A percentile compares a stretch with the other conserved stretches of the same genome.
Conservation (phyloP, 768 basidiomycete species). For the Phaeotremella skinneri region DNA sequence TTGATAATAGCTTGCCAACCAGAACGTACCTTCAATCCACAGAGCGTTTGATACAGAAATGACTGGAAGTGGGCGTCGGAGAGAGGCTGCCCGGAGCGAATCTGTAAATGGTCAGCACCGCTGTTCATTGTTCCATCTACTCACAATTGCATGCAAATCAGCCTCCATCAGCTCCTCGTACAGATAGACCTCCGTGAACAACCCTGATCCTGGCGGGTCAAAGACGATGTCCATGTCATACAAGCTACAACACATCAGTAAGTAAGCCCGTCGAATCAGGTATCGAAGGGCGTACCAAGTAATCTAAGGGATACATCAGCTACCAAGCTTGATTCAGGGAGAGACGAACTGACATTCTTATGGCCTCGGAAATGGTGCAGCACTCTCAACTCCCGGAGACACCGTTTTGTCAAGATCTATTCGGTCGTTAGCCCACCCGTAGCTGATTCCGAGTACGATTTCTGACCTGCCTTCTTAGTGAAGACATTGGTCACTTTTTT, state of each 20-base stretch:
- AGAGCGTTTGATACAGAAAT: slow-evolving; percentile 97
- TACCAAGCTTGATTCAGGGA: not conserved
- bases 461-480: slow-evolving; percentile 47
- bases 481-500: slow-evolving; percentile 52
- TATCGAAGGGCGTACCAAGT: not conserved
- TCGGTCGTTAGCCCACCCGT: not conserved
- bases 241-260: slow-evolving; percentile 78
- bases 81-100: slow-evolving; percentile 55
- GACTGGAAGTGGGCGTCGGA: slow-evolving; percentile 61
- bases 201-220: slow-evolving; percentile 68
- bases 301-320: not conserved
- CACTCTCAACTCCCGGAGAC: slow-evolving; percentile 84
- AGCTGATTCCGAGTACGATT: slow-evolving; percentile 10
- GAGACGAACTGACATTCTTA: slow-evolving; percentile 73
- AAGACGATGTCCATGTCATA: slow-evolving; percentile 99
- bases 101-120: slow-evolving; percentile 40
- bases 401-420: slow-evolving; percentile 87
- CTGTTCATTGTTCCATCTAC: slow-evolving; percentile 29
- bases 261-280: not conserved
- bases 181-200: slow-evolving; percentile 87
- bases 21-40: slow-evolving; percentile 84
- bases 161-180: slow-evolving; percentile 99
- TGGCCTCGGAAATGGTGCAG: slow-evolving; percentile 97
- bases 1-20: slow-evolving; percentile 63
- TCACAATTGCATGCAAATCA: slow-evolving; percentile 95